Evolutionary conservation across 129 eudicot species (phyloP), one percentile per base, ranked within the genome.

Genomic region (Gnaphalium uliginosum): DNA sequence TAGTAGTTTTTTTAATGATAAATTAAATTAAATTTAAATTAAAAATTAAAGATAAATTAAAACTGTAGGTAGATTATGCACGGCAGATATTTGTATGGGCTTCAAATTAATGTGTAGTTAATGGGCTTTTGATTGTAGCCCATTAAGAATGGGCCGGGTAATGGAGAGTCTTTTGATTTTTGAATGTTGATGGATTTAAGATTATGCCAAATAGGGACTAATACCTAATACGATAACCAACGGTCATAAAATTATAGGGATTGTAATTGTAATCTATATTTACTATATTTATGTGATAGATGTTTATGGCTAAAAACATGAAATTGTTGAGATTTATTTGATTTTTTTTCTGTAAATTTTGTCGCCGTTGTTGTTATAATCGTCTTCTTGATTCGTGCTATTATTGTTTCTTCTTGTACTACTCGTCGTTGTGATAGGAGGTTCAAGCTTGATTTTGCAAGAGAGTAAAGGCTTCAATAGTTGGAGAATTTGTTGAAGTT

Each of bases 231-330:
- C 29, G 17, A 9, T 2, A 7, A 24, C 51, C 43, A 78, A 70
- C 77, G 77, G 77, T 78, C 72, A 62, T 19, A 51, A 29, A 58
- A 33, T 33, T 22, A 54, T 13, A 23, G 10, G 65, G 23, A 30
- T 51, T 0, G 19, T 50, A 29, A 19, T 32, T 64, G 11, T 30
- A 17, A n/a, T n/a, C n/a, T 29, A 29, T 29, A 27, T 27, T 2
- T 27, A 27, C 8, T 8, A 24, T 37, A 37, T 37, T 37, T 37
- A 37, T 37, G 13, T 37, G 46, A 14, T 32, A 32, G 48, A 66
- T 64, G 27, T 23, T 19, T 18, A 9, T 66, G 3, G 18, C 18
- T 35, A 66, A 33, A 14, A 33, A 14, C 27, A 35, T 33, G 23
- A 64, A 18, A 30, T 27, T 26, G 46, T n/a, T 29, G 1, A 10